Evolutionary conservation across 2,329 filamentous ascomycete genomes (phyloP).

Genomic region (Teratosphaeriaceae sp.): DNA sequence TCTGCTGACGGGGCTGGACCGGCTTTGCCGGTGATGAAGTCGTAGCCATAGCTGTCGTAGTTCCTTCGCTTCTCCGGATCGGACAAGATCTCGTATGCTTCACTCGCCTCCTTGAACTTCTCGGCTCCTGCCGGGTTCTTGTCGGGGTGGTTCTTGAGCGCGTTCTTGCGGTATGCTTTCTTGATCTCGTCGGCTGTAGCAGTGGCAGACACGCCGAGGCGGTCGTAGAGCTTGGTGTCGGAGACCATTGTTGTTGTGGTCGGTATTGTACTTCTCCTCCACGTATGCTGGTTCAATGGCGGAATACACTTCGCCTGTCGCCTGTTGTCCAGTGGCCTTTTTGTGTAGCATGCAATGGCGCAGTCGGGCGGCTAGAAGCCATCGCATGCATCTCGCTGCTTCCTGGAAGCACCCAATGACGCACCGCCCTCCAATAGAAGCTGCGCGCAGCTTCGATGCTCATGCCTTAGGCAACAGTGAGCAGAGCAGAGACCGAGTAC

Average conservation of each 20-base stretch:
- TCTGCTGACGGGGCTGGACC: conserved; percentile 54
- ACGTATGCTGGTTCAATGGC: no score
- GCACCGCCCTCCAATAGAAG: neutral
- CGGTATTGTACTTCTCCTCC: no score
- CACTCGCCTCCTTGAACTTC: conserved; percentile 96
- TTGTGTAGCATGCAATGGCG: no score
- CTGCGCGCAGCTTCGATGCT: neutral
- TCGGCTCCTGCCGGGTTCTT: conserved; percentile 87
- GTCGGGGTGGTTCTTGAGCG: conserved; percentile 80
- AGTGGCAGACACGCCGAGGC: conserved; percentile 68
- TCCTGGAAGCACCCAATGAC: neutral
- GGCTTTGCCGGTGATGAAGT: conserved; percentile 58
- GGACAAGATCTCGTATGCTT: conserved; percentile 96
- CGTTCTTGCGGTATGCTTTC: conserved; percentile 87
- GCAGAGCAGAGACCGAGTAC: neutral
- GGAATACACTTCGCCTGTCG: no score
- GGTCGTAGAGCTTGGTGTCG: conserved; percentile 93
- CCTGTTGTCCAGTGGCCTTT: no score
- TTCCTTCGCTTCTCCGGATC: conserved; percentile 94
- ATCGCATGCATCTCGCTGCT: neutral
- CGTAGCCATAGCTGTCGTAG: conserved; percentile 91
- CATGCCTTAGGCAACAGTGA: neutral
- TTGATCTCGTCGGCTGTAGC: conserved; percentile 93
- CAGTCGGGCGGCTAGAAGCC: neutral
- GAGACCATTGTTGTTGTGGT: conserved; percentile 65